A percentile compares a stretch with the other conserved stretches of the same genome.
Conservation (phyloP, 2,329 filamentous ascomycete genomes). For the Lasiodiplodia hormozganensis region DNA sequence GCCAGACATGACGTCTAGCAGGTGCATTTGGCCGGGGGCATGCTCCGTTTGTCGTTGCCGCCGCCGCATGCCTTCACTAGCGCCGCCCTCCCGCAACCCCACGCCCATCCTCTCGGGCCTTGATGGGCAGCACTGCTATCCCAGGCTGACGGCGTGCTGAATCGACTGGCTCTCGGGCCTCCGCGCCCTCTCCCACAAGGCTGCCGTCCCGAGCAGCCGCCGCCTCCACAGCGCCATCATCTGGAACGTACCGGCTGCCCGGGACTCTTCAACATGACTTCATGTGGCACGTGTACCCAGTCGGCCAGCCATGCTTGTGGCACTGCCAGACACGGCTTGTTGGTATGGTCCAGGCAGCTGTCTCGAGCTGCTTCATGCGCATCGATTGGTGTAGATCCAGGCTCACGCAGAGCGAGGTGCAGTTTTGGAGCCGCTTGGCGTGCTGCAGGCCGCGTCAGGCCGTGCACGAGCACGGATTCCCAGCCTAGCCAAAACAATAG, state of each 20-base stretch:
- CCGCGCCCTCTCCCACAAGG: neutral
- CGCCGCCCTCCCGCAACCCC: neutral
- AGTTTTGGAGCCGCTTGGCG: neutral
- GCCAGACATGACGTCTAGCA: conserved; percentile 19
- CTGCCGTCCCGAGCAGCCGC: neutral
- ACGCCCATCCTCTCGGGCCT: conserved; percentile 7
- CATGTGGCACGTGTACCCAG: neutral
- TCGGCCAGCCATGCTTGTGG: neutral
- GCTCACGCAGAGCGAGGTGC: neutral
- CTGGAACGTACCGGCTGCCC: neutral
- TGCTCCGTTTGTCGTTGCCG: conserved; percentile 6
- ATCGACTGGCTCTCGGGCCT: conserved; percentile 12
- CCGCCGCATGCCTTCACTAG: neutral
- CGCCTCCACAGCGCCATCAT: neutral
- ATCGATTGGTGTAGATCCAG: conserved; percentile 4
- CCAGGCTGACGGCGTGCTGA: neutral
- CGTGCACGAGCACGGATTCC: neutral
- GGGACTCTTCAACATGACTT: conserved; percentile 10
- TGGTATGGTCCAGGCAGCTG: neutral
- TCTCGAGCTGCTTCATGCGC: conserved; percentile 3
- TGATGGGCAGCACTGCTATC: conserved; percentile 3
- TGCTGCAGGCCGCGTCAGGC: neutral
- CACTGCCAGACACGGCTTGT: neutral
- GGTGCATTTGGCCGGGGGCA: neutral
- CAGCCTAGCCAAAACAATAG: neutral